A percentile compares a stretch with the other conserved stretches of the same genome.
phyloP scores from a whole-genome alignment of 106 monocot genomes.

The Dendrobium chrysotoxum region DNA sequence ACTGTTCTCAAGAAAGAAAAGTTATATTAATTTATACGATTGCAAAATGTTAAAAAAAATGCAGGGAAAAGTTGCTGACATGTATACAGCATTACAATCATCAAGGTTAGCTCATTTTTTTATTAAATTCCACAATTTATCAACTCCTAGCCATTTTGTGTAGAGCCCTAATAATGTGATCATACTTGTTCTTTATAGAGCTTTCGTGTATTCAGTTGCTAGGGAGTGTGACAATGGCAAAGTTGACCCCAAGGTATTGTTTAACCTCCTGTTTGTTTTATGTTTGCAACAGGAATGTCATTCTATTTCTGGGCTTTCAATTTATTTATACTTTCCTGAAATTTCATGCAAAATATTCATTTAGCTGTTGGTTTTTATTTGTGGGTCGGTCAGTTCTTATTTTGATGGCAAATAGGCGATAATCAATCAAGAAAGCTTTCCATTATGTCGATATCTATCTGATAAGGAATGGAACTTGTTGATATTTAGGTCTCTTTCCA shows the following conservation, averaged over 20 bases:
- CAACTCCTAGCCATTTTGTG: not conserved
- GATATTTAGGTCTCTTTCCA: not conserved
- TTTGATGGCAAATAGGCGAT: not conserved
- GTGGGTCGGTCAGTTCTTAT: not conserved
- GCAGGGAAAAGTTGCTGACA: slow-evolving; percentile 95
- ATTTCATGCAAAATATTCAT: slow-evolving; percentile 3
- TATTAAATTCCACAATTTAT: slow-evolving; percentile 3
- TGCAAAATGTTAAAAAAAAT: slow-evolving; percentile 11
- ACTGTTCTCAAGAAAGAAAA: not conserved
- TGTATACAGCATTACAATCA: slow-evolving; percentile 95
- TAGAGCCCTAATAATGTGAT: slow-evolving; percentile 5
- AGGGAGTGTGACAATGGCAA: slow-evolving; percentile 90
- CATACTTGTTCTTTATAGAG: slow-evolving; percentile 33
- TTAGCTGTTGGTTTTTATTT: slow-evolving; percentile 4
- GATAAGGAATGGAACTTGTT: not conserved
- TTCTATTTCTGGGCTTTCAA: not conserved
- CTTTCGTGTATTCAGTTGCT: slow-evolving; percentile 94
- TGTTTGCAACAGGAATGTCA: not conserved
- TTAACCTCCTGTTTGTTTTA: not conserved
- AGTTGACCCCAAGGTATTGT: slow-evolving; percentile 70
- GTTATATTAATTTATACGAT: not conserved
- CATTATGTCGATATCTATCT: not conserved
- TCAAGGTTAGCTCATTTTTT: slow-evolving; percentile 40
- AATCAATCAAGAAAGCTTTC: not conserved
- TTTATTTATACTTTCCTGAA: not conserved